Percentiles rank a stretch among this genome's conserved stretches.
These are phyloP conservation scores for Raphanus hybrid DNA, from an alignment of 441 rosid genomes.

Conservation along the genomic window DNA sequence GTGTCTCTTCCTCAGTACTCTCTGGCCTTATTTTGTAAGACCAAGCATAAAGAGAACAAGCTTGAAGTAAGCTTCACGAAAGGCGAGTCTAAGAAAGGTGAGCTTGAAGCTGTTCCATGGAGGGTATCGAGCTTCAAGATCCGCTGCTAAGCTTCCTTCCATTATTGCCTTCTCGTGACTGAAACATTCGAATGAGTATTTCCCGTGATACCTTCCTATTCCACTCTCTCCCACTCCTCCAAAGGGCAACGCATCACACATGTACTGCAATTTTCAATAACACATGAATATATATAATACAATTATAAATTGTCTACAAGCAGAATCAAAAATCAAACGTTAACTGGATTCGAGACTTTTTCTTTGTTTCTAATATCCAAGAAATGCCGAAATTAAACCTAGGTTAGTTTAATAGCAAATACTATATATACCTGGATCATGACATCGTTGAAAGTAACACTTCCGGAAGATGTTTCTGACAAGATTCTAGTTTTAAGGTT, in stretches of 20 bases:
- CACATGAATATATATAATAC: neutral
- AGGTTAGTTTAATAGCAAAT: neutral
- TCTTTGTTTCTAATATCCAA: no score
- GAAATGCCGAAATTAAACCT: neutral
- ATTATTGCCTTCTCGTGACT: conserved; percentile 87
- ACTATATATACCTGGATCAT: conserved; percentile 59
- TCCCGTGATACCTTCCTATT: conserved; percentile 87
- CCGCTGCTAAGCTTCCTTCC: conserved; percentile 62
- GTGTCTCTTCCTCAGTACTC: neutral
- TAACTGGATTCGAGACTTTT: neutral
- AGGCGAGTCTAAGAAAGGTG: conserved; percentile 58
- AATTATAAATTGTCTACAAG: neutral
- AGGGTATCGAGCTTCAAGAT: conserved; percentile 77
- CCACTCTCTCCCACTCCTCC: conserved; percentile 94
- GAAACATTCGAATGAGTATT: conserved; percentile 87
- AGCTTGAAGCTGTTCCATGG: conserved; percentile 85
- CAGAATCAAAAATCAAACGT: neutral
- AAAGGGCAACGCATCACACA: conserved; percentile 74
- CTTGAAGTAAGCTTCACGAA: conserved; percentile 58
- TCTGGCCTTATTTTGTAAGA: conserved; percentile 32
- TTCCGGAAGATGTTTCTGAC: conserved; percentile 78
- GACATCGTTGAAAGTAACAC: conserved; percentile 73
- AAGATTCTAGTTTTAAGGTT: conserved; percentile 64
- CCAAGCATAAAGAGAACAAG: conserved; percentile 63
- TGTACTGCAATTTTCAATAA: conserved; percentile 50